Base-by-base conservation (phyloP, 345 rosid genomes). In the Brassica juncea region DNA sequence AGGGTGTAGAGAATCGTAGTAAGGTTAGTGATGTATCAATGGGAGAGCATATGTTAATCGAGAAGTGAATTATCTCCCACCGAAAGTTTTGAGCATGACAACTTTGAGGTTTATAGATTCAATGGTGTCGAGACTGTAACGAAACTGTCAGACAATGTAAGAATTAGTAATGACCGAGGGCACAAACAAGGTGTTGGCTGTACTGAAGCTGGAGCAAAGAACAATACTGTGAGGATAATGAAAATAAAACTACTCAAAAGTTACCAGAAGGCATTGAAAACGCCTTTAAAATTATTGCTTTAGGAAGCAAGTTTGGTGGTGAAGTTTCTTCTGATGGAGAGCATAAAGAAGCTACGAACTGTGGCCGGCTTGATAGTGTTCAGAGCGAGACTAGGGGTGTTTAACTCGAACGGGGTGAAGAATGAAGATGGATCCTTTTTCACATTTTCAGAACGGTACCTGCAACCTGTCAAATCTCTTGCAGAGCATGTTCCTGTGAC, bases 1-100 rank as follows among this genome's bases (percentile, higher is more conserved):
- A 86, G 71, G 82, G 83, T 65, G 65, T 60, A 49, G 87, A 86
- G 80, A 78, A 74, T 80, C 85, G 65, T 64, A 88, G 84, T 8
- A 68, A 74, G 84, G 84, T 82, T 77, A 85, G 75, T 71, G 88
- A 86, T 71, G 88, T 83, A 76, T 65, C 86, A 77, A 84, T 65
- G 75, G 84, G 25, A 23, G 25, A 82, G 65, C 81, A 72, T 25
- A 93, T 85, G 85, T 84, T 75, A 97, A 93, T 80, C 91, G 98
- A 82, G 98, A 95, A 81, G 99, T 28, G 99, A 95, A 75, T 80
- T 95, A 71, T 95, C 99, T 73, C 99, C 99, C 28, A 90, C 85
- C 71, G 96, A 91, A 64, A 97, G 89, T 84, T 93, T 88, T 70
- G 97, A 91, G 82, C 96, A 90, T 82, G 94, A 91, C 78, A 93